Base-by-base conservation (phyloP, 2,329 filamentous ascomycete species). In the Ophiosphaerella narmari region DNA sequence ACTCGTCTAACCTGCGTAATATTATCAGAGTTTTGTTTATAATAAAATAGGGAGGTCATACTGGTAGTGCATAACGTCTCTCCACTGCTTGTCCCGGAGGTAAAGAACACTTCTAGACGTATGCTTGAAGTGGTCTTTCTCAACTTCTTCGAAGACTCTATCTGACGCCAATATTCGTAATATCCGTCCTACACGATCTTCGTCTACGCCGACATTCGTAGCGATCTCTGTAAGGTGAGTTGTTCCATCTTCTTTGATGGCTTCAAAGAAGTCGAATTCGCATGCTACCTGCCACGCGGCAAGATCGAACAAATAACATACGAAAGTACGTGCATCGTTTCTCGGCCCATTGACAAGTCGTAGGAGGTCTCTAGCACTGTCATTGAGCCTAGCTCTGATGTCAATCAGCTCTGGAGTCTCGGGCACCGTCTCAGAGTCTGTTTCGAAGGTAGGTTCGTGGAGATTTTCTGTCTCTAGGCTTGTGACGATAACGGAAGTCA, bases 1-100 rank as follows among this genome's bases (percentile, higher is more conserved):
- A 63, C 31, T 70, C 67, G 41, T 70, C 67, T 31, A 68, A 18
- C 36, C 55, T 59, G 14, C 12, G 14, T 16, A n/a, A n/a, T 8
- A 8, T 29, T 7, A 29, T 29, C 6, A 29, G 26, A 21, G 18
- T 21, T 21, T 8, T 29, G 26, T 11, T 29, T 29, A 3, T 6
- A 3, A 31, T 31, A 1, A n/a, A 12, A 16, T 40, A 29, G 9
- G 13, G 26, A 24, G 29, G 14, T 16, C 55, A 8, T 38, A 58
- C 56, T 65, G 54, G 18, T 55, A 58, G 21, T 58, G 52, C 43
- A 52, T 50, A 4, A 52, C 52, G 40, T 51, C 54, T 31, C 52
- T 38, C 46, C 50, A 53, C 18, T 58, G 49, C 41, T 42, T 50
- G 39, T 60, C 57, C 4, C 53, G 43, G 33, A 52, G 37, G 33